Evolutionary conservation across 73 alveolate genomes (phyloP), one percentile per base, ranked within the genome.

Genomic region (Tetrahymena elliotti): DNA sequence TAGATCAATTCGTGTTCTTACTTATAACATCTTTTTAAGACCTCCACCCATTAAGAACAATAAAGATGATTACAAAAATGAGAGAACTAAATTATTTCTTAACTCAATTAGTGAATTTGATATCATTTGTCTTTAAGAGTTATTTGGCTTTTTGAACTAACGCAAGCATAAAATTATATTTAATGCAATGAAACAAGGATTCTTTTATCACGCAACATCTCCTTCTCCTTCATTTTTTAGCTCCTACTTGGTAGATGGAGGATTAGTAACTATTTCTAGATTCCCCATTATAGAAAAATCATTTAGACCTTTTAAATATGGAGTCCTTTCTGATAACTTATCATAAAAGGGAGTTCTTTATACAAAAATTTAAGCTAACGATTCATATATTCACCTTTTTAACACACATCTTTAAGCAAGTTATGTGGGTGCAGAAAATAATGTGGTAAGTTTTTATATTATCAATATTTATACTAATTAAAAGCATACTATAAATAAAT

Each of bases 41-140:
- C 99, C 99, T 24, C 99, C 99, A 2, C 98, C 98, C 3, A 97
- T 98, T 1, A 96, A 96, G 34, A 97, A 97, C 36, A 98, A 98
- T 94, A 97, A 96, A 53, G 94, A 94, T 16, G 99, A 98, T 93
- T 96, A 96, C 94, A 98, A 98, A 93, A 98, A 98, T 95, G 98
- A 96, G 38, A 96, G 99, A 97, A 93, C 96, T 95, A 82, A 96
- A 93, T 31, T 97, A 93, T 52, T 97, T 84, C 93, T 92, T 54
- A 40, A 52, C 20, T 7, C 82, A 13, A 84, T 94, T 33, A 84
- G 83, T 41, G 83, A 94, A 34, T 94, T 84, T 95, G 99, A 98
- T 94, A 97, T 98, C 22, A 93, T 98, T 41, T 98, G 99, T 95
- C 92, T 97, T 88, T 97, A 98, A 95, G 99, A 98, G 96, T 97